A percentile compares a stretch with the other conserved stretches of the same genome.
Conservation (phyloP, 208 protist species). For the Phytomonas francai region DNA sequence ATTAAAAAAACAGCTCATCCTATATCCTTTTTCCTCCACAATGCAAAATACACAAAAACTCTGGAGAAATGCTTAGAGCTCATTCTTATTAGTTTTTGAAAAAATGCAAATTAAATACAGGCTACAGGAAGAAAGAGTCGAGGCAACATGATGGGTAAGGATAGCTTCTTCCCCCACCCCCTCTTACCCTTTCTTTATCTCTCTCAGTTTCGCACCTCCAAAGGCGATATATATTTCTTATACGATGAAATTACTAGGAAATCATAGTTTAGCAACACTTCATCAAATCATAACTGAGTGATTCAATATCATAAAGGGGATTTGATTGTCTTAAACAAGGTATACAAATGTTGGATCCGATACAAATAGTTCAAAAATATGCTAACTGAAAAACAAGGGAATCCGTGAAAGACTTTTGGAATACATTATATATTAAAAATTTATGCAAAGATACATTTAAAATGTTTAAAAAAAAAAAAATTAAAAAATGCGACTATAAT, state of each 20-base stretch:
- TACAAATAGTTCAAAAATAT: not conserved
- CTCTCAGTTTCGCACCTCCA: not conserved
- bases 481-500: not conserved
- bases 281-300: not conserved
- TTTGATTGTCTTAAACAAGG: not conserved
- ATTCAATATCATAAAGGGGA: not conserved
- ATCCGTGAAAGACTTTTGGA: not conserved
- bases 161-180: not conserved
- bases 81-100: too few relatives aligned
- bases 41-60: not conserved
- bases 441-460: not conserved
- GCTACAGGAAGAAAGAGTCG: not conserved
- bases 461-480: not conserved
- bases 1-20: not conserved
- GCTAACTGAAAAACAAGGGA: not conserved
- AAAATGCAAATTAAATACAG: not conserved
- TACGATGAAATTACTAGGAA: not conserved
- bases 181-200: too few relatives aligned
- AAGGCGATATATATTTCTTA: not conserved
- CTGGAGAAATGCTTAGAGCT: not conserved
- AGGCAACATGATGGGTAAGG: not conserved
- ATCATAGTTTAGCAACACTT: not conserved
- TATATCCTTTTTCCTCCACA: not conserved
- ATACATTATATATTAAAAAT: conserved; percentile 1
- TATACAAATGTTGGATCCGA: not conserved